Base-by-base conservation (phyloP, 2,329 filamentous ascomycete species). In the Apiospora phragmitis region DNA sequence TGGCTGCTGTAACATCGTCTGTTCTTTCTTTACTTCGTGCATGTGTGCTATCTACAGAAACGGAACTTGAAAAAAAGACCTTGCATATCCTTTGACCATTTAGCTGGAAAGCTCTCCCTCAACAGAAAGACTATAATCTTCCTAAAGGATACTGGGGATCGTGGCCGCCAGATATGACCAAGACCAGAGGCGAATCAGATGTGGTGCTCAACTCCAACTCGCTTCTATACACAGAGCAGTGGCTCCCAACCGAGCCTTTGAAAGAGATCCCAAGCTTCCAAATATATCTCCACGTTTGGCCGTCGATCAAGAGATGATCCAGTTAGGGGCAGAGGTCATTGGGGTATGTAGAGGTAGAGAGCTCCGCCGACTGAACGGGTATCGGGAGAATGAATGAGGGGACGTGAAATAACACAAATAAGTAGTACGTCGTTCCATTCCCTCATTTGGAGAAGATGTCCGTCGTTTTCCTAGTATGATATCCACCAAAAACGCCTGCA, bases 401-500 rank as follows among this genome's bases (percentile, higher is more conserved):
- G 76, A 76, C 74, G 72, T 74, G 75, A 74, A 77, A 77, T 74
- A 72, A 74, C 70, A 70, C 51, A 67, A 45, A 72, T 70, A 72
- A 76, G 55, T 62, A 62, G 74, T 74, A 76, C 73, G 76, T 75
- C 76, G 71, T 62, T 69, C 67, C 68, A 65, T 65, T 73, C 73
- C 74, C 76, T 75, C 70, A 62, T 71, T 68, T 70, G 73, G 71
- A 73, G 73, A 73, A 70, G 68, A 70, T 62, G 65, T 43, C 42
- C 70, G 72, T 74, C 70, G 72, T 78, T 75, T 77, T 78, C 77
- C 75, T 75, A 77, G 76, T 76, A 74, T 79, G 74, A 62, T 62
- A 62, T 75, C 75, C 75, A 76, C 77, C 76, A 74, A 77, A 71
- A 79, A 79, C 77, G 76, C 76, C 77, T 71, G 73, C 72, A 45